phyloP scores from a whole-genome alignment of 352 stramenopile species.

The Globisporangium abappressorium region DNA sequence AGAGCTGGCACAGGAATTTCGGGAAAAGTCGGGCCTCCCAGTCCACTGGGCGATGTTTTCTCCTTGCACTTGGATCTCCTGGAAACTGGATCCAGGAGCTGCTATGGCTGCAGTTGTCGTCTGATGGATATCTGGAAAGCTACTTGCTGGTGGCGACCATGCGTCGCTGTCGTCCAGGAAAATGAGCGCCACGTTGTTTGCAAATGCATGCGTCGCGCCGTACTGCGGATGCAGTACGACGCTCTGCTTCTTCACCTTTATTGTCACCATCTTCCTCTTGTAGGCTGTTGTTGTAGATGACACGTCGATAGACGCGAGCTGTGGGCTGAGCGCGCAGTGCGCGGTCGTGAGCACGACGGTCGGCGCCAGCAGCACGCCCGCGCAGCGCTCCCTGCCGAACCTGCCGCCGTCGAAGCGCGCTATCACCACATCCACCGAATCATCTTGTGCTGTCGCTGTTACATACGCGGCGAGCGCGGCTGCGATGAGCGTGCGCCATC shows the following conservation, averaged over 20 bases:
- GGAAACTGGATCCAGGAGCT: not conserved
- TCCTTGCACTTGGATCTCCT: constrained; percentile 4
- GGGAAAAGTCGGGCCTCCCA: not conserved
- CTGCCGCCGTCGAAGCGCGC: constrained; percentile 8
- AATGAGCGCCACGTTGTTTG: constrained; percentile 12
- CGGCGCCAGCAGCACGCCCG: constrained; percentile 2
- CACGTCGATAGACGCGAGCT: not conserved
- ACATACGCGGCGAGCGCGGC: not conserved
- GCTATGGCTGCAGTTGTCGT: not conserved
- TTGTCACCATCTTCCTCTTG: not conserved
- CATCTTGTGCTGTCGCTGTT: not conserved
- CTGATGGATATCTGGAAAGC: not conserved
- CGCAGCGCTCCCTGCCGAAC: constrained; percentile 2
- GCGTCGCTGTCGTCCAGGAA: constrained; percentile 1
- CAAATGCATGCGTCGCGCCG: not conserved
- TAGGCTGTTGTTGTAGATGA: not conserved
- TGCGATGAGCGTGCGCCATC: not conserved
- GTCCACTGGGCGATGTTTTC: not conserved
- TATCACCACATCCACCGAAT: not conserved
- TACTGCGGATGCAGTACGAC: constrained; percentile 1
- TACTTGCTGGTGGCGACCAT: not conserved
- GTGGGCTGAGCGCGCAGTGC: constrained; percentile 4
- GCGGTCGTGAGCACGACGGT: constrained; percentile 11
- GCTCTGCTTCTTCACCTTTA: not conserved
- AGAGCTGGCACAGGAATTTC: not conserved